Conservation (phyloP, 225 moss, liverwort and hornwort genomes). For the Pseudoscleropodium purum region DNA sequence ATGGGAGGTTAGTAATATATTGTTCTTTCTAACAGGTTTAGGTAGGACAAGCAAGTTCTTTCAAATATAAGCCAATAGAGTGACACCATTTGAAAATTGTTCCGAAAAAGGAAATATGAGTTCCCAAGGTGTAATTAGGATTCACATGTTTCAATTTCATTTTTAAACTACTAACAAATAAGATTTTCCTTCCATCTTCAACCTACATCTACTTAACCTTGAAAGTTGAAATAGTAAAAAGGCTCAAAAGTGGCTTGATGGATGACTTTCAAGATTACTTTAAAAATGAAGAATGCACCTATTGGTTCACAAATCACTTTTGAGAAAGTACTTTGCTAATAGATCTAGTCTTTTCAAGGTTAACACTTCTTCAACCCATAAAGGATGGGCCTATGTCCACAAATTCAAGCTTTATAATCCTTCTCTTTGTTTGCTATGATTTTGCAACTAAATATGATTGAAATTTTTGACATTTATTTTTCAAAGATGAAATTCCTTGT, state of each 20-base stretch:
- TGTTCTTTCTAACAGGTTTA: accelerated
- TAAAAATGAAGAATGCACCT: neutral
- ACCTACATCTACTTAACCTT: neutral
- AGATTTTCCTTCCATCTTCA: accelerated
- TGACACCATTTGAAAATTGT: neutral
- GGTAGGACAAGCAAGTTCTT: accelerated
- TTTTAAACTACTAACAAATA: accelerated
- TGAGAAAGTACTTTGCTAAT: too few species aligned
- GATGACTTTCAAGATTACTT: neutral
- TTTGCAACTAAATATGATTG: neutral
- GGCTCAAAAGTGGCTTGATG: neutral
- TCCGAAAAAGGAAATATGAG: accelerated
- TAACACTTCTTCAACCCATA: neutral
- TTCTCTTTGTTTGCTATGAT: neutral
- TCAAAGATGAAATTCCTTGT: neutral
- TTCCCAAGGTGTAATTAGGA: neutral
- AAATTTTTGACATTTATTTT: neutral
- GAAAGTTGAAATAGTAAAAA: accelerated
- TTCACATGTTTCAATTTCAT: neutral
- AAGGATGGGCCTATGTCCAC: accelerated
- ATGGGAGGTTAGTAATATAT: too few species aligned
- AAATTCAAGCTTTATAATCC: neutral
- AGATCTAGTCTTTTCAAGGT: neutral
- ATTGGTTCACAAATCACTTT: neutral
- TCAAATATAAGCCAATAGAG: accelerated